Evolutionary conservation across 257 asterid species (phyloP).

Genomic region (Marsdenia floribunda): DNA sequence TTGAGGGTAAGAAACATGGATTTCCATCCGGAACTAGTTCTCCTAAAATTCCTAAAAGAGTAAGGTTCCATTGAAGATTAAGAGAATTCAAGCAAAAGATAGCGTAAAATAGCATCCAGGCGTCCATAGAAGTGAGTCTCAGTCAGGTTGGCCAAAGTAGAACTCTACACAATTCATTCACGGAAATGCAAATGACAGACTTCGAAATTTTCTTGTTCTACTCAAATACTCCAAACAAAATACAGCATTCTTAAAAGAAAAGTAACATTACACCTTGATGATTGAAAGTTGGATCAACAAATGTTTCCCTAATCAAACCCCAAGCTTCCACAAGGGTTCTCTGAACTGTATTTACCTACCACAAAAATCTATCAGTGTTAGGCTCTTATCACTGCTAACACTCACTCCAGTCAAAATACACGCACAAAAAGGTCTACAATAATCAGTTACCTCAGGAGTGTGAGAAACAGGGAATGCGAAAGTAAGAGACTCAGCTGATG

Average conservation of each 20-base stretch:
- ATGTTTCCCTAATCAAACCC: slow-evolving; percentile 94
- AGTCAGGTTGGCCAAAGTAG: not conserved
- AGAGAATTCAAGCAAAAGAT: not conserved
- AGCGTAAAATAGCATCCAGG: not conserved
- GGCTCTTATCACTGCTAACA: not conserved
- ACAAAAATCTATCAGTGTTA: not conserved
- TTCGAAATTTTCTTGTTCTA: not conserved
- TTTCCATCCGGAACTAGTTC: not conserved
- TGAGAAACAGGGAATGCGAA: slow-evolving; percentile 94
- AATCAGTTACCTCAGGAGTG: slow-evolving; percentile 58
- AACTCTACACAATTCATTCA: not conserved
- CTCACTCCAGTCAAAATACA: not conserved
- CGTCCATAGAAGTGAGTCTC: not conserved
- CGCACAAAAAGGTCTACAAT: not conserved
- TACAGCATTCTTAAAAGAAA: not conserved
- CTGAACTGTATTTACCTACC: slow-evolving; percentile 80
- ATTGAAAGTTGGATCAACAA: slow-evolving; percentile 93
- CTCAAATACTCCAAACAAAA: not conserved
- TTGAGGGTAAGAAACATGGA: not conserved
- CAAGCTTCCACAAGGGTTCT: slow-evolving; percentile 95
- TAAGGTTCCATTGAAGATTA: not conserved
- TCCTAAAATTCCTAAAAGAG: not conserved
- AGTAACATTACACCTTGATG: slow-evolving; percentile 61
- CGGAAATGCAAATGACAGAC: slow-evolving; percentile 1
- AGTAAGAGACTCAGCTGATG: slow-evolving; percentile 70